Conservation (phyloP, 768 basidiomycete genomes). For the Lactifluus pinguis region DNA sequence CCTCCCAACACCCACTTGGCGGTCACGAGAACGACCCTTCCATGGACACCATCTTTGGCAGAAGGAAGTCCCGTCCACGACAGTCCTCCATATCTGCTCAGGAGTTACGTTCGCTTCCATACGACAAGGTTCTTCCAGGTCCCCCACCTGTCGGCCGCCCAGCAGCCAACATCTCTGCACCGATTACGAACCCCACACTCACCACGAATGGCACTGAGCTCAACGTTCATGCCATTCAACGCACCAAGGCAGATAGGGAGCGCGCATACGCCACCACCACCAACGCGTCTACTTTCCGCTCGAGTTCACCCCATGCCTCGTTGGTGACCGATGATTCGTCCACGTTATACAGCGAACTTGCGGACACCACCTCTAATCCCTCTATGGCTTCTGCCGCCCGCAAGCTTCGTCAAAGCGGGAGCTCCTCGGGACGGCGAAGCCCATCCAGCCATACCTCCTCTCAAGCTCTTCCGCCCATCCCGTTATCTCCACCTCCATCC, state of each 20-base stretch:
- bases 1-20: neutral
- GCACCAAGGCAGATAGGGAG: slow-evolving; percentile 46
- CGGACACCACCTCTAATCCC: slow-evolving; percentile 29
- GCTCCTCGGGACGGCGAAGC: slow-evolving; percentile 32
- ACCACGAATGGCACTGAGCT: slow-evolving; percentile 64
- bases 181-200: slow-evolving; percentile 75
- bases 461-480: slow-evolving; percentile 30
- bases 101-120: slow-evolving; percentile 62
- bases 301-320: slow-evolving; percentile 44
- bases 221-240: slow-evolving; percentile 49
- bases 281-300: slow-evolving; percentile 29
- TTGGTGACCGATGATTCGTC: slow-evolving; percentile 49
- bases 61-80: slow-evolving; percentile 46
- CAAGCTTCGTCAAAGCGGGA: slow-evolving; percentile 46
- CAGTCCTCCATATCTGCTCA: slow-evolving; percentile 52
- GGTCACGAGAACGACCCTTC: neutral
- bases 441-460: slow-evolving; percentile 48
- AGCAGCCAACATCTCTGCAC: slow-evolving; percentile 54
- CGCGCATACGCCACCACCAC: slow-evolving; percentile 36
- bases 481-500: slow-evolving; percentile 17
- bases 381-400: slow-evolving; percentile 30
- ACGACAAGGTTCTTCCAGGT: slow-evolving; percentile 54
- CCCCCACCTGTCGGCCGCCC: slow-evolving; percentile 45
- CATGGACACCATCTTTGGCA: slow-evolving; percentile 63
- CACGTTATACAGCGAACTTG: slow-evolving; percentile 46